These are phyloP conservation scores for Xanthoparmelia taractica DNA, from an alignment of 495 filamentous ascomycete genomes.

Conservation along the genomic window DNA sequence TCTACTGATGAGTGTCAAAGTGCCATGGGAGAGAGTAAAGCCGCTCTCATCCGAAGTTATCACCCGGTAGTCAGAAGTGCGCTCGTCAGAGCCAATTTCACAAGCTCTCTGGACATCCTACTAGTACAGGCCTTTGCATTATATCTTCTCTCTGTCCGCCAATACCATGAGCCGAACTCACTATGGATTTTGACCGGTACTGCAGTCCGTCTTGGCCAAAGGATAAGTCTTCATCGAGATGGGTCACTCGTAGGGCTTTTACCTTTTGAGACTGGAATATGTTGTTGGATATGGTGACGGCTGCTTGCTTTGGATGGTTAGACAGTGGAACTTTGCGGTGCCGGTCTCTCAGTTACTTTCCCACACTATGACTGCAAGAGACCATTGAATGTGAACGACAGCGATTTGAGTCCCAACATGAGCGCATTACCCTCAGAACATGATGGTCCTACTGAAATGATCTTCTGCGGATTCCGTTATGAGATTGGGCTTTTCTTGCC, in stretches of 20 bases:
- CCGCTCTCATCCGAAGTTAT: conserved; percentile 34
- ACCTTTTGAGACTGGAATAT: conserved; percentile 41
- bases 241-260: conserved; percentile 33
- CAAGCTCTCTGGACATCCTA: conserved; percentile 32
- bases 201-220: conserved; percentile 37
- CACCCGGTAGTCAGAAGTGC: conserved; percentile 37
- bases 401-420: conserved; percentile 51
- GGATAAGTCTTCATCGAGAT: conserved; percentile 42
- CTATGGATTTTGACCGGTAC: conserved; percentile 41
- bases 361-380: conserved; percentile 30
- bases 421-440: conserved; percentile 44
- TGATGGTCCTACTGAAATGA: conserved; percentile 59
- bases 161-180: conserved; percentile 34
- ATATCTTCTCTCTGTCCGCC: conserved; percentile 34
- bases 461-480: conserved; percentile 52
- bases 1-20: conserved; percentile 3
- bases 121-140: conserved; percentile 41
- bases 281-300: conserved; percentile 39
- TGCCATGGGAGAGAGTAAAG: conserved; percentile 35
- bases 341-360: conserved; percentile 23
- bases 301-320: conserved; percentile 33
- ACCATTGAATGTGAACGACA: conserved; percentile 52
- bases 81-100: conserved; percentile 39
- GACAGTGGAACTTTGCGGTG: conserved; percentile 33
- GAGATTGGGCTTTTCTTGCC: conserved; percentile 38